A percentile compares a stretch with the other conserved stretches of the same genome.
phyloP scores from a whole-genome alignment of 768 basidiomycete species.

The Rhizopogon rudus region DNA sequence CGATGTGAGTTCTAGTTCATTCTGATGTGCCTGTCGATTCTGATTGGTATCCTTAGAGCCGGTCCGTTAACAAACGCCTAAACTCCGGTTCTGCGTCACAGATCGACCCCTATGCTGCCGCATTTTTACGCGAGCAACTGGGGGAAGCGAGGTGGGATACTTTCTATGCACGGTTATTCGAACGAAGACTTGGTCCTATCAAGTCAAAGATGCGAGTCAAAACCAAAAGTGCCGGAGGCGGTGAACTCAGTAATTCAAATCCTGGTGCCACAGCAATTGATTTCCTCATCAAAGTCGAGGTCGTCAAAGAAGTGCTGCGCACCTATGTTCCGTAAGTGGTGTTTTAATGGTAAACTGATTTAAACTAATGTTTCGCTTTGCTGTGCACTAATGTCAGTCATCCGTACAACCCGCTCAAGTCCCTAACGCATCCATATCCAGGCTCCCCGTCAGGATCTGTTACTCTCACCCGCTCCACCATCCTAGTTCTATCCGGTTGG shows the following conservation, averaged over 20 bases:
- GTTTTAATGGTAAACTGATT: background rate
- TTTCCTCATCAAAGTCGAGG: constrained; percentile 49
- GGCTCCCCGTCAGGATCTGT: constrained; percentile 38
- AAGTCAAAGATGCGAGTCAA: constrained; percentile 32
- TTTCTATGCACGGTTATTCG: constrained; percentile 43
- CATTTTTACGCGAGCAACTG: constrained; percentile 40
- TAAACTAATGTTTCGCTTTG: background rate
- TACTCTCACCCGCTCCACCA: constrained; percentile 41
- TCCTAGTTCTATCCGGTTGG: constrained; percentile 46
- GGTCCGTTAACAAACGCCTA: constrained; percentile 21
- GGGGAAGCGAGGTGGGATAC: constrained; percentile 40
- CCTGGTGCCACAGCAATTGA: constrained; percentile 42
- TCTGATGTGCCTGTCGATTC: background rate
- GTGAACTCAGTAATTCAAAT: constrained; percentile 20
- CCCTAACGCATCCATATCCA: constrained; percentile 35
- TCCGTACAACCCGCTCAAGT: constrained; percentile 49
- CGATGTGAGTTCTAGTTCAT: constrained; percentile 12
- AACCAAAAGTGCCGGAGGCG: constrained; percentile 17
- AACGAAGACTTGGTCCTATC: constrained; percentile 36
- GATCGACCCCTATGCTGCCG: constrained; percentile 39
- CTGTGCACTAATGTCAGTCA: constrained; percentile 27
- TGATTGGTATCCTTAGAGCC: constrained; percentile 20
- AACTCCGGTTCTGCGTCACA: constrained; percentile 18
- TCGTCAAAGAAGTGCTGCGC: constrained; percentile 44
- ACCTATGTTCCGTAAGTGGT: constrained; percentile 44